Evolutionary conservation across 2,329 filamentous ascomycete species (phyloP).

Genomic region (Fusarium secorum): DNA sequence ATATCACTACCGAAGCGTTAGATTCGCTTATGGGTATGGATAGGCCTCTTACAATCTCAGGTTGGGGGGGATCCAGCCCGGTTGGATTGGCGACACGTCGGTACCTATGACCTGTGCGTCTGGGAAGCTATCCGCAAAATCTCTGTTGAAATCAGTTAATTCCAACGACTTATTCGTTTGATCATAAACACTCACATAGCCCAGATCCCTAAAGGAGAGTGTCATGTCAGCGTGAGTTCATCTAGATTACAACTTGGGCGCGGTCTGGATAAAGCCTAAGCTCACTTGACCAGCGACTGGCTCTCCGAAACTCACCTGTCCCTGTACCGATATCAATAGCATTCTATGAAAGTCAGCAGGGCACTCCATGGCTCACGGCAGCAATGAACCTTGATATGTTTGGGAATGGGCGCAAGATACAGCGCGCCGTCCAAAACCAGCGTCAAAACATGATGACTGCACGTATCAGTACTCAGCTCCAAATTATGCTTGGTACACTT

Average conservation of each 20-base stretch:
- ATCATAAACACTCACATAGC: constrained; percentile 10
- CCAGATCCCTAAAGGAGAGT: constrained; percentile 1
- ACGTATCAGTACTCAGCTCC: background rate
- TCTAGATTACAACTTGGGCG: background rate
- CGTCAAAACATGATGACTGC: constrained; percentile 26
- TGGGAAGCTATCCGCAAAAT: constrained; percentile 21
- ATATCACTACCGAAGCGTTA: constrained; percentile 6
- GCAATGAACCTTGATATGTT: constrained; percentile 8
- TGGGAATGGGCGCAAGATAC: constrained; percentile 1
- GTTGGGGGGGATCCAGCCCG: constrained; percentile 22
- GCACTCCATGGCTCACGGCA: fast-evolving
- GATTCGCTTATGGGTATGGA: fast-evolving
- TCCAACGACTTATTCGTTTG: fast-evolving
- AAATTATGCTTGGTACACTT: fast-evolving
- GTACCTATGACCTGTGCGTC: constrained; percentile 21
- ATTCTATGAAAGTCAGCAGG: background rate
- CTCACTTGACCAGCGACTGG: background rate
- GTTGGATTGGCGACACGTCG: constrained; percentile 28
- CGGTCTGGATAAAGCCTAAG: fast-evolving
- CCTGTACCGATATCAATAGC: constrained; percentile 26
- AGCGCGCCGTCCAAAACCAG: constrained; percentile 16
- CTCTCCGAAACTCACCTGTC: background rate
- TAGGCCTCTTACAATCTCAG: background rate
- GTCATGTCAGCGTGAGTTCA: background rate
- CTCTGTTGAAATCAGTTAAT: background rate